Evolutionary conservation across 2,329 filamentous ascomycete genomes (phyloP), one percentile per base, ranked within the genome.

Genomic region (Daldinia eschscholtzii): DNA sequence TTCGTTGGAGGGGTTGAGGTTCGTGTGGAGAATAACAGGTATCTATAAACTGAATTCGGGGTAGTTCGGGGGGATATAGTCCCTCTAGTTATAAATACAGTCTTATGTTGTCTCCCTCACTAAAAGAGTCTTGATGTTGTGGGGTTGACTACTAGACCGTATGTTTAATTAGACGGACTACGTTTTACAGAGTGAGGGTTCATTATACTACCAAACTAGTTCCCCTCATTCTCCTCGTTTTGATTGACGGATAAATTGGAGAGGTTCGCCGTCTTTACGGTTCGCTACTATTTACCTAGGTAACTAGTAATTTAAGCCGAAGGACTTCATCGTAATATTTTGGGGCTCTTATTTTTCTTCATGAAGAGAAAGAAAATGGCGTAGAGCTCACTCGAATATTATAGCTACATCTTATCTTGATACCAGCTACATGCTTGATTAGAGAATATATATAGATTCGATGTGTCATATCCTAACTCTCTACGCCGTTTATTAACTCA

Each of bases 171-270:
- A 18, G 56, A 46, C 13, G n/a, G 26, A 46, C 30, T 12, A 35
- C 44, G 42, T 4, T 33, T 61, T 52, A 55, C 3, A 30, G 28
- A 26, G 28, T 23, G 44, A 48, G 57, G 63, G 37, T 37, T n/a
- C 35, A 12, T 35, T 35, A 23, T 37, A 23, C 20, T 37, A 61
- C 4, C 20, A 26, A 61, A 35, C 61, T 50, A 55, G 48, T 9
- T 30, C 48, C 55, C 50, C 57, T 64, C 50, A 23, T 50, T 46
- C 70, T 76, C 50, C 57, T 64, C 50, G 26, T 50, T 46, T 70
- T 76, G 70, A 78, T 78, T 78, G 76, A 75, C 75, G 77, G 77
- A 78, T 72, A 74, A 78, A 77, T 74, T 72, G 61, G 53, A 60
- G 62, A 66, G 62, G n/a, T 10, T 46, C 41, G n/a, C 58, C 48